Base-by-base conservation (phyloP, 2,329 filamentous ascomycete genomes). In the Colletotrichum liaoningense region DNA sequence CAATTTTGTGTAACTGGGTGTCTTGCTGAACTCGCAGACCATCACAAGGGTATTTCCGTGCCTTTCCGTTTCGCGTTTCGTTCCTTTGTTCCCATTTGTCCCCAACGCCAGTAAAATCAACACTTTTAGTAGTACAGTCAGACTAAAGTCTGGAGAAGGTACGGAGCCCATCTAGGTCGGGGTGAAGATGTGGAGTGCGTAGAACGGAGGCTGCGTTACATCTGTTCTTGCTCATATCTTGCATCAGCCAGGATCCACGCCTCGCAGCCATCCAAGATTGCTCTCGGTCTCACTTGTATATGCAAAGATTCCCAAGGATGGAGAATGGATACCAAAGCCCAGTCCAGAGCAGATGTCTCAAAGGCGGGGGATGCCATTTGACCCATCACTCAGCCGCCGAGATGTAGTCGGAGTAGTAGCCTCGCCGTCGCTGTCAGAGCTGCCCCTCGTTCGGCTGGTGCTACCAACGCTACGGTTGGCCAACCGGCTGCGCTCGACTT, bases 301-400 rank as follows among this genome's bases (percentile, higher is more conserved):
- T 38, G 28, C 62, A 63, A 52, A 14, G 11, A 24, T 22, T 4
- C 11, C 46, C 8, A 49, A 49, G 8, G 46, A 42, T 3, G 22
- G n/a, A 16, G 9, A 9, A 28, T 24, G 12, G 8, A 4, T 19
- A 11, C 14, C 28, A 3, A 9, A 30, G 46, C 22, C 38, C 19
- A n/a, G n/a, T 16, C 46, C 11, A 54, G 9, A 5, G 3, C 2
- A 35, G 57, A 4, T n/a, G 3, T n/a, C 28, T 8, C 75, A 84
- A 22, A 84, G 73, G 38, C 84, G 80, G 30, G 84, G 83, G 42
- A 75, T 75, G 35, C 83, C 71, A 73, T 85, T 83, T 35, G 75
- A 76, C 1, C 75, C 74, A 59, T 83, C 81, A 55, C 80, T 81
- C 38, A 80, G 64, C 19, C 80, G 78, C 16, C 79, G 77, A 11